A percentile compares a stretch with the other conserved stretches of the same genome.
Evolutionary conservation across 805 yeast genomes (phyloP).

Genomic region (Kluyveromyces dobzhanskii): DNA sequence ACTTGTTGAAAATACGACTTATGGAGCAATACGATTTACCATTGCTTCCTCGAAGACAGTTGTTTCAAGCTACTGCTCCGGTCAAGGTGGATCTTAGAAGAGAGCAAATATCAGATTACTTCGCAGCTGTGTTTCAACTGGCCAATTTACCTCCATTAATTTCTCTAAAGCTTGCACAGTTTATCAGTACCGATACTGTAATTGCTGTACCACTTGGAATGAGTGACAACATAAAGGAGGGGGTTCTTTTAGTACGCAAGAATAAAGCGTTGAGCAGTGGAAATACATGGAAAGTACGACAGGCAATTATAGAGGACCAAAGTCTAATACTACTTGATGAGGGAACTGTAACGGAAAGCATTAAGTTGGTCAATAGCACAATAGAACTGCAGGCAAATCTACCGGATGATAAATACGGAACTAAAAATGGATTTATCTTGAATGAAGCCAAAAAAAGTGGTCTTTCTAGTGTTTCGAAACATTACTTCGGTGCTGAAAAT

Average conservation of each 20-base stretch:
- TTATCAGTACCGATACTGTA: slow-evolving; percentile 60
- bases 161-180: slow-evolving; percentile 48
- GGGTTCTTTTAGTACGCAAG: slow-evolving; percentile 53
- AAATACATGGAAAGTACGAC: slow-evolving; percentile 57
- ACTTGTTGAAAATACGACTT: slow-evolving; percentile 44
- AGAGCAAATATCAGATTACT: slow-evolving; percentile 48
- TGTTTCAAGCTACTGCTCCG: slow-evolving; percentile 50
- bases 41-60: slow-evolving; percentile 51
- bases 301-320: slow-evolving; percentile 59
- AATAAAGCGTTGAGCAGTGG: slow-evolving; percentile 47
- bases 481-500: slow-evolving; percentile 71
- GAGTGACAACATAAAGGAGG: slow-evolving; percentile 51
- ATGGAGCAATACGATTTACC: slow-evolving; percentile 45
- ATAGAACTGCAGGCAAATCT: slow-evolving; percentile 32
- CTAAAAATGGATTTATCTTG: slow-evolving; percentile 30
- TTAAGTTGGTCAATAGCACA: slow-evolving; percentile 40
- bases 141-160: slow-evolving; percentile 51
- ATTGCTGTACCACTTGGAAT: slow-evolving; percentile 36
- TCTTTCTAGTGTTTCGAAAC: slow-evolving; percentile 36
- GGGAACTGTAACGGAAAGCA: slow-evolving; percentile 45
- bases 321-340: slow-evolving; percentile 47
- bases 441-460: slow-evolving; percentile 35
- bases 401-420: slow-evolving; percentile 31
- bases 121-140: slow-evolving; percentile 44
- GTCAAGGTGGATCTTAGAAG: slow-evolving; percentile 55